Evolutionary conservation across 768 basidiomycete species (phyloP).

Genomic region (Mycena rebaudengoi): DNA sequence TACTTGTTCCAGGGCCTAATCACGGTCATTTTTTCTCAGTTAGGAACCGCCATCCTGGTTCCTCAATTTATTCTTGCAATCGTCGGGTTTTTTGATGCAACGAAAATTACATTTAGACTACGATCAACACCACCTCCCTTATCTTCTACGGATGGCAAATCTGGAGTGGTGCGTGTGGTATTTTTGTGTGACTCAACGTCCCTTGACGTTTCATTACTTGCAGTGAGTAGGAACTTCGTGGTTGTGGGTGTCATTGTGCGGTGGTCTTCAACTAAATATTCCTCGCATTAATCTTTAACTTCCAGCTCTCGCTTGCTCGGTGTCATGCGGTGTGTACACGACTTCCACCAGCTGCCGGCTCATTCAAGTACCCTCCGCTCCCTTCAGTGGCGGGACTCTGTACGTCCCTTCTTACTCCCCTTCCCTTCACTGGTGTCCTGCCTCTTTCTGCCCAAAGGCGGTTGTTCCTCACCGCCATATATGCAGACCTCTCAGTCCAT

Average conservation of each 20-base stretch:
- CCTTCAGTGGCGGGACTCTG: not conserved
- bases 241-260: conserved; percentile 2
- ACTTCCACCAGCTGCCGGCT: not conserved
- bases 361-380: not conserved
- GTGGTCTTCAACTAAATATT: not conserved
- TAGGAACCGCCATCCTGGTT: not conserved
- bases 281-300: not conserved
- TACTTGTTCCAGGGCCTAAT: conserved; percentile 5
- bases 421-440: not conserved
- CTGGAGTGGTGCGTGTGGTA: conserved; percentile 6
- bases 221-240: conserved; percentile 5
- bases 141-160: conserved; percentile 5
- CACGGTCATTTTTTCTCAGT: not conserved
- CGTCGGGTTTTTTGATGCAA: conserved; percentile 1
- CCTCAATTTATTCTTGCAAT: not conserved
- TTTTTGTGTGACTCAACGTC: not conserved
- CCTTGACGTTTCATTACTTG: conserved; percentile 2
- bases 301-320: not conserved
- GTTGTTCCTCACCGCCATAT: not conserved
- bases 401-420: conserved; percentile 1
- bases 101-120: conserved; percentile 2
- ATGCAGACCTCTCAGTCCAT: conserved; percentile 1
- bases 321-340: not conserved
- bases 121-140: not conserved
- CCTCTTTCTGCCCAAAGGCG: not conserved